These are phyloP conservation scores for Zelonia costaricensis DNA, from an alignment of 208 protist species.

Conservation along the genomic window DNA sequence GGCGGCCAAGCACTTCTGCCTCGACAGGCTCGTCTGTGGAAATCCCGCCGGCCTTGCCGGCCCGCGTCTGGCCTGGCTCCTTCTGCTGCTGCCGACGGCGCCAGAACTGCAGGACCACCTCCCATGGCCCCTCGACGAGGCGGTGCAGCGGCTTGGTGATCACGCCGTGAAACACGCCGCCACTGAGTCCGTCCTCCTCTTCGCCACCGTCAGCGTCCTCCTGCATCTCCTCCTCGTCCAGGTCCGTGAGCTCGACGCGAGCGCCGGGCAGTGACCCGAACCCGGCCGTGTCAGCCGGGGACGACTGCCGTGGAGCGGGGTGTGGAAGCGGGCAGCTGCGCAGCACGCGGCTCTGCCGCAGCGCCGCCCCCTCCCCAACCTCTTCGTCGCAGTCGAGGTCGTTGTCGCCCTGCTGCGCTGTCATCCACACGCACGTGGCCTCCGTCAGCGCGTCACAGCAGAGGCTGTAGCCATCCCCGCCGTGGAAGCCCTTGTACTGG, in stretches of 20 bases:
- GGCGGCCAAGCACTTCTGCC: slow-evolving; percentile 52
- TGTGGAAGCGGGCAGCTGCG: slow-evolving; percentile 29
- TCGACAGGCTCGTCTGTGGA: slow-evolving; percentile 21
- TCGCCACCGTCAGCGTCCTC: neutral
- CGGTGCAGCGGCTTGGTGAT: slow-evolving; percentile 72
- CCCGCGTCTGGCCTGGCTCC: too few species aligned
- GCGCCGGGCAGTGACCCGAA: neutral
- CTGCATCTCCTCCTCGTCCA: slow-evolving; percentile 9
- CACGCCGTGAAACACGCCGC: slow-evolving; percentile 28
- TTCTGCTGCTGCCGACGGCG: slow-evolving; percentile 24
- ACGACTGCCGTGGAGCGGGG: neutral
- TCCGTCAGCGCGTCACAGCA: slow-evolving; percentile 65
- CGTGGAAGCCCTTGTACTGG: slow-evolving; percentile 78
- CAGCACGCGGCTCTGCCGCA: slow-evolving; percentile 13
- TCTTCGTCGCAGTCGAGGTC: slow-evolving; percentile 18
- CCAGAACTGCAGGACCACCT: slow-evolving; percentile 57
- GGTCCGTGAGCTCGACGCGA: slow-evolving; percentile 22
- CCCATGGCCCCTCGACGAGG: slow-evolving; percentile 46
- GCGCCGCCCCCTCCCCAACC: neutral
- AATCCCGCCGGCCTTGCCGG: too few species aligned
- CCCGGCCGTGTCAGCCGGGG: neutral
- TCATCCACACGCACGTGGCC: slow-evolving; percentile 37
- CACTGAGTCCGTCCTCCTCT: neutral
- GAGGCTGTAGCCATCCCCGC: slow-evolving; percentile 75
- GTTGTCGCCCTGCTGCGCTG: slow-evolving; percentile 27